Conservation (phyloP, 306 rosid species). For the Cercis canadensis region DNA sequence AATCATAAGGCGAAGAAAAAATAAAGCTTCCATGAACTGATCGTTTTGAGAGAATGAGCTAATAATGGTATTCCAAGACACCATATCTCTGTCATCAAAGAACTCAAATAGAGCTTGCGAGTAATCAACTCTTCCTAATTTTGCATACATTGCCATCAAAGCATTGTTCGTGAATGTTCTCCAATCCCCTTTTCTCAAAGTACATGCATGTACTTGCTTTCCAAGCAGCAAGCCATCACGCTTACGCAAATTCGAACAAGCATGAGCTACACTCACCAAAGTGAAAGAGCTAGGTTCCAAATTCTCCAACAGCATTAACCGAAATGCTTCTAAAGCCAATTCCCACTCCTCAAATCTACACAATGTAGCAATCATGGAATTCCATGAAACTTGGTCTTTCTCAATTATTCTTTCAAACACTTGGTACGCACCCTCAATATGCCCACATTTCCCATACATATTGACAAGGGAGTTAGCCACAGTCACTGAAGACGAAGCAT, state of each 20-base stretch:
- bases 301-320: conserved; percentile 57
- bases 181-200: conserved; percentile 57
- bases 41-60: conserved; percentile 78
- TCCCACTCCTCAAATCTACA: conserved; percentile 79
- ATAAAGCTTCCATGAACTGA: conserved; percentile 65
- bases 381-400: conserved; percentile 85
- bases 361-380: conserved; percentile 64
- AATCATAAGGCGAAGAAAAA: conserved; percentile 54
- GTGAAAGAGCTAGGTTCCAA: conserved; percentile 76
- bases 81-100: conserved; percentile 72
- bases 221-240: conserved; percentile 60
- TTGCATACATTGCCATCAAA: conserved; percentile 79
- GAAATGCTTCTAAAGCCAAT: conserved; percentile 56
- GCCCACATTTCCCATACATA: conserved; percentile 77
- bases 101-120: conserved; percentile 64
- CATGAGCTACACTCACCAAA: conserved; percentile 70
- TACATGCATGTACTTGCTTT: conserved; percentile 72
- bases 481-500: conserved; percentile 45
- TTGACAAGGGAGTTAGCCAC: conserved; percentile 74
- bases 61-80: conserved; percentile 81
- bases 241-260: conserved; percentile 59
- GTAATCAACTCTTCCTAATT: conserved; percentile 58
- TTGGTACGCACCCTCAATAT: conserved; percentile 49
- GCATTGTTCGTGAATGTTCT: conserved; percentile 73
- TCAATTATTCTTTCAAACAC: conserved; percentile 64